A percentile compares a stretch with the other conserved stretches of the same genome.
These are phyloP conservation scores for Talaromyces piceae DNA, from an alignment of 2,329 filamentous ascomycete genomes.

Conservation along the genomic window DNA sequence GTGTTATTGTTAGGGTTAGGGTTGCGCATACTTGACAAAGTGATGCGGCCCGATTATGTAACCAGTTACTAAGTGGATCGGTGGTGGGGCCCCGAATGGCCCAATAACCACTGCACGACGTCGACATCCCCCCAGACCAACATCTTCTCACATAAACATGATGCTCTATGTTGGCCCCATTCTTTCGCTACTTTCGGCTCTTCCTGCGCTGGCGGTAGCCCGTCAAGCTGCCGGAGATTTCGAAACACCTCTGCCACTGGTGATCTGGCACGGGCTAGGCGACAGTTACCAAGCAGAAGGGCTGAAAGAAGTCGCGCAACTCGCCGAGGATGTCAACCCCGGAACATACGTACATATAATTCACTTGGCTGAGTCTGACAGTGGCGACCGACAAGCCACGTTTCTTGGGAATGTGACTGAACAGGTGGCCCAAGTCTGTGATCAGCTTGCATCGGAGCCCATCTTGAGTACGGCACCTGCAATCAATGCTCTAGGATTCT, in stretches of 20 bases:
- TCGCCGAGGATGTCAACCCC: constrained; percentile 66
- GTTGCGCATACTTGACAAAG: neutral
- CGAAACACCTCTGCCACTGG: constrained; percentile 62
- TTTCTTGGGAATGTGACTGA: constrained; percentile 85
- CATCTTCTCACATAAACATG: neutral
- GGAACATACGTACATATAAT: constrained; percentile 80
- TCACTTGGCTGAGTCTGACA: constrained; percentile 58
- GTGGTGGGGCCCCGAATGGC: neutral
- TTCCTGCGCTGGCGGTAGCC: constrained; percentile 15
- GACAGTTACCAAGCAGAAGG: constrained; percentile 65
- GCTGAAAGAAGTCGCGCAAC: constrained; percentile 60
- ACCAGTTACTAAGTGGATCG: neutral
- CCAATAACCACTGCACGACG: neutral
- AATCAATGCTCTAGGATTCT: constrained; percentile 88
- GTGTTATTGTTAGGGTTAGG: too few relatives aligned
- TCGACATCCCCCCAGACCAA: too few relatives aligned
- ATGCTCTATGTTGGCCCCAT: neutral
- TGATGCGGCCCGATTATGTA: neutral
- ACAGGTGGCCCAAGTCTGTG: constrained; percentile 71
- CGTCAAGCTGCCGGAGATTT: constrained; percentile 13
- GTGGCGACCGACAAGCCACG: constrained; percentile 68
- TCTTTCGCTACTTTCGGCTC: neutral
- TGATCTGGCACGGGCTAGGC: constrained; percentile 89
- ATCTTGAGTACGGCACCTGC: constrained; percentile 75
- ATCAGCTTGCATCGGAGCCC: constrained; percentile 64